Conservation (phyloP, 208 protist genomes). For the Leishmania tropica region DNA sequence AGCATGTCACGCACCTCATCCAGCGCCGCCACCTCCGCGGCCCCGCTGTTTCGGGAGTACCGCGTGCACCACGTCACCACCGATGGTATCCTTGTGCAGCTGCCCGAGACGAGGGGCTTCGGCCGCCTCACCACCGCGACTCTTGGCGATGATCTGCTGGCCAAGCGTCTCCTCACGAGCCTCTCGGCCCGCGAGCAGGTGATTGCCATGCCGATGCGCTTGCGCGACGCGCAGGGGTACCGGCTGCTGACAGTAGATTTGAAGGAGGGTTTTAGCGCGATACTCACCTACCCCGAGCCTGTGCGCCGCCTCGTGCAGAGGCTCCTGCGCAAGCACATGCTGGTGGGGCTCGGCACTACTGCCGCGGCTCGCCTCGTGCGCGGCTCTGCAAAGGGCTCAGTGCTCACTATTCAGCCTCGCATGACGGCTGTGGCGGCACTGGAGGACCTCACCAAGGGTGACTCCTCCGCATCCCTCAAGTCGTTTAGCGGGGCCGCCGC, state of each 20-base stretch:
- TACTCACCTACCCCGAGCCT: conserved; percentile 50
- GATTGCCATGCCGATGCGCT: conserved; percentile 42
- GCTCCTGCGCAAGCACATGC: conserved; percentile 82
- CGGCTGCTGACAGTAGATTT: conserved; percentile 67
- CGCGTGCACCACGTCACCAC: conserved; percentile 78
- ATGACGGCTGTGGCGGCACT: conserved; percentile 71
- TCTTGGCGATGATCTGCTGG: conserved; percentile 74
- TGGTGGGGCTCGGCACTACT: conserved; percentile 81
- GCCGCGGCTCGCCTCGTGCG: conserved; percentile 61
- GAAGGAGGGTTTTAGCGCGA: conserved; percentile 55
- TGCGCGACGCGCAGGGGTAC: conserved; percentile 80
- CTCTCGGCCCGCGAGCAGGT: conserved; percentile 62
- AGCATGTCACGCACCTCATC: neutral
- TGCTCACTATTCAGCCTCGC: conserved; percentile 57
- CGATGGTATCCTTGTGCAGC: conserved; percentile 79
- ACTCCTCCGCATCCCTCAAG: neutral
- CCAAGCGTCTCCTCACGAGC: conserved; percentile 63
- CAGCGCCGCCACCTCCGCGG: neutral
- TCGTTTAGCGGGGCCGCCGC: conserved; percentile 7
- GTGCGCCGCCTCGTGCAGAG: conserved; percentile 55
- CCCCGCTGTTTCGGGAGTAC: conserved; percentile 58
- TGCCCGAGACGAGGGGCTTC: conserved; percentile 73
- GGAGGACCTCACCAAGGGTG: conserved; percentile 38
- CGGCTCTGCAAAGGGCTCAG: conserved; percentile 53
- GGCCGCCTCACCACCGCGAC: conserved; percentile 70